Conservation (phyloP, 1,139 yeast species). For the Suhomyces terraborum region DNA sequence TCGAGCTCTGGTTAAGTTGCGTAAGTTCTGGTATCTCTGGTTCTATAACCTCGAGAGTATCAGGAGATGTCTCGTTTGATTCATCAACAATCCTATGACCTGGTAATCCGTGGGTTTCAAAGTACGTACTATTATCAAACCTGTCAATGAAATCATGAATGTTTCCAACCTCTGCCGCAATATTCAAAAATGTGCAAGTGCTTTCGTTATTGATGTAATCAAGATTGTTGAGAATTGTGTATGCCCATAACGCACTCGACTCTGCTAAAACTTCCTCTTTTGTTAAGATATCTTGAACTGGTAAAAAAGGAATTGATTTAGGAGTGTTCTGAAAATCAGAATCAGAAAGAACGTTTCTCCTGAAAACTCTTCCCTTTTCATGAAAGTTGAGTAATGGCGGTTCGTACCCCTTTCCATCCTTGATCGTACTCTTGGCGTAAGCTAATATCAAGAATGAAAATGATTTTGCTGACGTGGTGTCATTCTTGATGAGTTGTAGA, state of each 20-base stretch:
- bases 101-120: conserved; percentile 33
- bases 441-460: conserved; percentile 59
- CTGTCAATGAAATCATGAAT: conserved; percentile 53
- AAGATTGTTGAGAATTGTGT: conserved; percentile 45
- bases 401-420: conserved; percentile 16
- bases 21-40: background rate
- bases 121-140: conserved; percentile 50
- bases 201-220: conserved; percentile 43
- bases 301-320: conserved; percentile 66
- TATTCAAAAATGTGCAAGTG: conserved; percentile 54
- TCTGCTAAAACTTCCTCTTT: conserved; percentile 61
- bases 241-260: conserved; percentile 75
- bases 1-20: background rate
- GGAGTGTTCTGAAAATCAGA: conserved; percentile 26
- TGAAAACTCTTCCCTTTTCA: conserved; percentile 49
- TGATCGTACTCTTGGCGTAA: conserved; percentile 46
- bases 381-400: conserved; percentile 44
- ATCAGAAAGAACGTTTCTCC: conserved; percentile 46
- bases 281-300: conserved; percentile 46
- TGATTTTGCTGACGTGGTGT: conserved; percentile 42
- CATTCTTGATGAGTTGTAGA: conserved; percentile 50
- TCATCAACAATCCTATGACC: conserved; percentile 20
- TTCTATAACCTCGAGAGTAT: conserved; percentile 7
- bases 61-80: conserved; percentile 20
- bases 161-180: conserved; percentile 51